Evolutionary conservation across 768 basidiomycete genomes (phyloP).

Genomic region (Collybiopsis confluens): DNA sequence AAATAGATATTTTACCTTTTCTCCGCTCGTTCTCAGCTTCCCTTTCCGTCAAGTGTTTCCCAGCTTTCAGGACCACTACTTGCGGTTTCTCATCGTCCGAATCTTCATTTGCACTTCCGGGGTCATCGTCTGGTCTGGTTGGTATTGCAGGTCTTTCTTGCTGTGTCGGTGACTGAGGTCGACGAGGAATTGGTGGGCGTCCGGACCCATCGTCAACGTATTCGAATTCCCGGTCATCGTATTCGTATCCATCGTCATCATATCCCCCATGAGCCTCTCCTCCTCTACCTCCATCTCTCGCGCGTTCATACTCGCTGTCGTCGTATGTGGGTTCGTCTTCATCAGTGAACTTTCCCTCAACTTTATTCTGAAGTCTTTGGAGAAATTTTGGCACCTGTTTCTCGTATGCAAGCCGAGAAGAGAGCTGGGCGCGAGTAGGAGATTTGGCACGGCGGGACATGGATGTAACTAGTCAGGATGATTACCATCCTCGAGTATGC

Average conservation of each 20-base stretch:
- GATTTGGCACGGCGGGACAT: conserved; percentile 3
- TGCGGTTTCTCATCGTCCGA: conserved; percentile 49
- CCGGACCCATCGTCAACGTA: conserved; percentile 39
- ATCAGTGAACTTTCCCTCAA: conserved; percentile 28
- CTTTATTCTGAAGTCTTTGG: conserved; percentile 34
- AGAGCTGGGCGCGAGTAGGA: conserved; percentile 44
- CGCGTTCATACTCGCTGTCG: background rate
- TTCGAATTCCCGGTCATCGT: conserved; percentile 33
- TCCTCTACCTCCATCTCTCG: background rate
- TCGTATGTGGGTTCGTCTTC: conserved; percentile 21
- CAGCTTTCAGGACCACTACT: conserved; percentile 35
- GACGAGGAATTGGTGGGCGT: conserved; percentile 43
- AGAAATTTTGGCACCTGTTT: conserved; percentile 40
- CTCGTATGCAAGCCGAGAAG: conserved; percentile 43
- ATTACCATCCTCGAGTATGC: too few species aligned
- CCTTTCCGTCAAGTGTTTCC: conserved; percentile 55
- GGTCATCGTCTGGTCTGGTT: conserved; percentile 38
- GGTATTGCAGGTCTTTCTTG: conserved; percentile 36
- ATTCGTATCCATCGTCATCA: background rate
- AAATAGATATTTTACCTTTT: too few species aligned
- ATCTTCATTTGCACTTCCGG: conserved; percentile 50
- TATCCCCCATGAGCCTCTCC: background rate
- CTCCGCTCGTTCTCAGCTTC: conserved; percentile 56
- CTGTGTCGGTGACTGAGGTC: background rate
- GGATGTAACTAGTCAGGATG: too few species aligned